phyloP scores from a whole-genome alignment of 2,329 filamentous ascomycete species.

The Trichoderma hamatum region DNA sequence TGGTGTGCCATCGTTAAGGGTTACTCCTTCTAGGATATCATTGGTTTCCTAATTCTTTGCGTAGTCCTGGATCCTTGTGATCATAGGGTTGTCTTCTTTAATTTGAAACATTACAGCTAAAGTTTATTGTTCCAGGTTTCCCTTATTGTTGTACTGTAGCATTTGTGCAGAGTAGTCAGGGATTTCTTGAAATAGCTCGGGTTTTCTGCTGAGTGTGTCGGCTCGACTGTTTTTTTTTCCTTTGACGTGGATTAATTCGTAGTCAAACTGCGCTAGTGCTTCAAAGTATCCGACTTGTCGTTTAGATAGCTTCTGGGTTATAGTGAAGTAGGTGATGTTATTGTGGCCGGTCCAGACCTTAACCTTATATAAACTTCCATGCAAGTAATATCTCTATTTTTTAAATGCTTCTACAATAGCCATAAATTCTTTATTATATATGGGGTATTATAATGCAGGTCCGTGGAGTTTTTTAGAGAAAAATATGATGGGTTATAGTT shows the following conservation, averaged over 20 bases:
- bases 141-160: not conserved
- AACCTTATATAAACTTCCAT: conserved; percentile 28
- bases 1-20: too few species aligned
- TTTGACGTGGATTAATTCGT: not conserved
- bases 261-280: conserved; percentile 3
- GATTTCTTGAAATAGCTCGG: not conserved
- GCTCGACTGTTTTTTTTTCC: not conserved
- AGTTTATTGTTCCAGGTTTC: not conserved
- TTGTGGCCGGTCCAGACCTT: conserved; percentile 33
- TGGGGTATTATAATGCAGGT: conserved; percentile 33
- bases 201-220: not conserved
- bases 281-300: conserved; percentile 27
- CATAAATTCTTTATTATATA: conserved; percentile 33
- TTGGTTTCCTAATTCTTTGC: too few species aligned
- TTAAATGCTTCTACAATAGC: conserved; percentile 27
- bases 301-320: conserved; percentile 28
- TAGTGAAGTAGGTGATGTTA: conserved; percentile 31
- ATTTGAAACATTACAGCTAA: not conserved
- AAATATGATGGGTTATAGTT: conserved; percentile 27
- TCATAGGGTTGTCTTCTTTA: not conserved
- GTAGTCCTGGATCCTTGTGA: too few species aligned
- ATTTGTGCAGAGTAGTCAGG: not conserved
- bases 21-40: too few species aligned
- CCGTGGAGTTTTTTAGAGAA: conserved; percentile 31
- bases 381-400: conserved; percentile 27